These are phyloP conservation scores for Sedum album DNA, from an alignment of 164 flowering plant genomes.

Conservation along the genomic window DNA sequence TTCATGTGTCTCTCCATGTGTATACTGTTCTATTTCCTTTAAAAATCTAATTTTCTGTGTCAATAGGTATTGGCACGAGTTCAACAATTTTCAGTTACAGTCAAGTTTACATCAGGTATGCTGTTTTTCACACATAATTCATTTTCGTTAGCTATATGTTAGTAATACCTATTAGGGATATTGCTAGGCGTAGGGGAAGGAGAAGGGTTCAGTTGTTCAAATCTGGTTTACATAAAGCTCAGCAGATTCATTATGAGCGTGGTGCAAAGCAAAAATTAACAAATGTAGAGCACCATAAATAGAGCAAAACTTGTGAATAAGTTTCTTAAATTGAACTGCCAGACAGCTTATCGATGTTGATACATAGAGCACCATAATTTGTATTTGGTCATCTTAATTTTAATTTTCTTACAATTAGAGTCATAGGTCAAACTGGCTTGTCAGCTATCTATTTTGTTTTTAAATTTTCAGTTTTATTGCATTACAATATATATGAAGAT, in stretches of 20 bases:
- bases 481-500: background rate
- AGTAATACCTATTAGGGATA: background rate
- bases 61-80: conserved; percentile 92
- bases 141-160: background rate
- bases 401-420: background rate
- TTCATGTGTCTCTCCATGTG: background rate
- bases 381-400: background rate
- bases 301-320: background rate
- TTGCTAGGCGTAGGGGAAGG: background rate
- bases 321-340: background rate
- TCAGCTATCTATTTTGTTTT: background rate
- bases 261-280: background rate
- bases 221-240: background rate
- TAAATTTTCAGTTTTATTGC: background rate
- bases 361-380: background rate
- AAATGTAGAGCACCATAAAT: background rate
- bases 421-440: background rate
- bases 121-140: background rate
- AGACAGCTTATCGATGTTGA: background rate
- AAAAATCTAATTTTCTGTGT: conserved; percentile 6
- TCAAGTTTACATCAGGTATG: conserved; percentile 81
- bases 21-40: background rate
- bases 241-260: background rate
- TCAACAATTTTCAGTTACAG: conserved; percentile 93
- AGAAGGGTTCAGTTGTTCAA: too few relatives aligned